Evolutionary conservation across 495 filamentous ascomycete species (phyloP), one percentile per base, ranked within the genome.

Genomic region (Margaritispora aquatica): DNA sequence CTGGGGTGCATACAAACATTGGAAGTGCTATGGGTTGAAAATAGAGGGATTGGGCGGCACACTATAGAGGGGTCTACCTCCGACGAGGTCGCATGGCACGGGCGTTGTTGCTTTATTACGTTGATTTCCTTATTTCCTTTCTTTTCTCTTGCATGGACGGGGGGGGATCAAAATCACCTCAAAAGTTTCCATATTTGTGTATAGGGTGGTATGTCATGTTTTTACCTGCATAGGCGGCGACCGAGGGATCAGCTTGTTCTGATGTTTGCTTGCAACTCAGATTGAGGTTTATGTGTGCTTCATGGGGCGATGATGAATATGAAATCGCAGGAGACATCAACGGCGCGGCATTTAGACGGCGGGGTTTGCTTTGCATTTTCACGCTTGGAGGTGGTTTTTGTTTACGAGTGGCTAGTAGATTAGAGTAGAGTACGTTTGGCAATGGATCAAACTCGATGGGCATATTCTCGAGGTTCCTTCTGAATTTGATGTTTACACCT

Each of bases 1-100:
- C 44, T 20, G 60, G 60, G 49, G 64, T 66, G 58, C 60, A 66
- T 55, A 63, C 60, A 54, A 61, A 55, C 26, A 57, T 63, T 41
- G 55, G 51, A 29, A 27, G 53, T 34, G 50, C 46, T 34, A 59
- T 58, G 57, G 34, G 21, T 29, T 60, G 62, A 57, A 59, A 29
- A 54, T 31, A 52, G 19, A 44, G 3, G 19, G 38, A 3, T 17
- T 57, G 13, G 60, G 57, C 15, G 50, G 60, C 38, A 36, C 17
- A 27, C 41, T 58, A 53, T 48, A 61, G 51, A 63, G 54, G 58
- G 31, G 20, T 61, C 27, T 55, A 38, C 50, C 62, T 60, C 41
- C 7, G n/a, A 19, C 50, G 38, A 51, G 49, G 57, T 44, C 22
- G 60, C 57, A 66, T 63, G 53, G 60, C 51, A 44, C 36, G 24